Evolutionary conservation across 2,329 filamentous ascomycete species (phyloP).

Genomic region (Pseudogymnoascus sp.): DNA sequence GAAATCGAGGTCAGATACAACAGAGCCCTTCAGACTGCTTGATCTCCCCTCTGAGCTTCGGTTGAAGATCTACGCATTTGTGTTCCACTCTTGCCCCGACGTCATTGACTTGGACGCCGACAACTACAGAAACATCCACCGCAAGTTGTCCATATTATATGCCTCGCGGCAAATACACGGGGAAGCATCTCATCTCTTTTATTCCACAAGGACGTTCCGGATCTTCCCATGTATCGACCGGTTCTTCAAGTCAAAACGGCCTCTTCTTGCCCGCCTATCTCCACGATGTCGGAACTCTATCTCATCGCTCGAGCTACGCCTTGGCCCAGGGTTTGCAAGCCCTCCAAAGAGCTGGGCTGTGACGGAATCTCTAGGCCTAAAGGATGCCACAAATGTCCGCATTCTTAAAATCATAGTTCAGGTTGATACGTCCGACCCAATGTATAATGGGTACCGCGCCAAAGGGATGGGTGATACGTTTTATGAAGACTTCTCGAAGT

Average conservation of each 20-base stretch:
- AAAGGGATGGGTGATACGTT: conserved; percentile 49
- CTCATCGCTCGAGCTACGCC: conserved; percentile 56
- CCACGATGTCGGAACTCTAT: conserved; percentile 50
- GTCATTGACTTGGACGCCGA: conserved; percentile 58
- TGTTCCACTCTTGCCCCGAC: conserved; percentile 44
- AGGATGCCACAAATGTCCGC: conserved; percentile 50
- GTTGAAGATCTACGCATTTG: conserved; percentile 56
- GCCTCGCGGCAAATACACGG: conserved; percentile 51
- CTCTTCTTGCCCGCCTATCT: conserved; percentile 58
- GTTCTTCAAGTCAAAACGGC: conserved; percentile 65
- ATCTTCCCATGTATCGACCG: conserved; percentile 58
- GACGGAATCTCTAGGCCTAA: conserved; percentile 53
- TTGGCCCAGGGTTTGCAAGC: conserved; percentile 64
- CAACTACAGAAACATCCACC: conserved; percentile 54
- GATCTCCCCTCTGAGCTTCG: conserved; percentile 61
- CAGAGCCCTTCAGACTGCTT: conserved; percentile 53
- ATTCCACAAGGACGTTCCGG: conserved; percentile 52
- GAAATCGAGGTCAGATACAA: background rate
- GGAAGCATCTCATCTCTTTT: conserved; percentile 59
- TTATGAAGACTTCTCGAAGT: conserved; percentile 58
- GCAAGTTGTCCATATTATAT: conserved; percentile 51
- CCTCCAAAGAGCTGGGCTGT: conserved; percentile 65
- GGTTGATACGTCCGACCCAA: conserved; percentile 58
- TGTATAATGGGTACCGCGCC: conserved; percentile 57
- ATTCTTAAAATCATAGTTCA: conserved; percentile 61